Evolutionary conservation across 108 stramenopile genomes (phyloP).

Genomic region (Cyclotella atomus): DNA sequence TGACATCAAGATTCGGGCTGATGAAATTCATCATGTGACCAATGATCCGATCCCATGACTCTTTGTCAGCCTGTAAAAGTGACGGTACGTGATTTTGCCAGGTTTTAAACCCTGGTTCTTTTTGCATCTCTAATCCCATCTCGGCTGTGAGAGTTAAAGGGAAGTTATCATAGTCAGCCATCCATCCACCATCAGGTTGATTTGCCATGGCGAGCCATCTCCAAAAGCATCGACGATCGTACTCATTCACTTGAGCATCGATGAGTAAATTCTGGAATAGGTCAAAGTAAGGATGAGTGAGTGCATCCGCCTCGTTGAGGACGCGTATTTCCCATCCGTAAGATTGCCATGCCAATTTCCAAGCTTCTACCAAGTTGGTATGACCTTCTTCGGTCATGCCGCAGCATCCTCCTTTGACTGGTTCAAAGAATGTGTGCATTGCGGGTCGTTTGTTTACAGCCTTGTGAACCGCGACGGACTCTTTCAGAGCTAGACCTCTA

Average conservation of each 20-base stretch:
- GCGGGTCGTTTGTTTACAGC: not conserved
- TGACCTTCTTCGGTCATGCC: slow-evolving; percentile 19
- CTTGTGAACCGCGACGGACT: not conserved
- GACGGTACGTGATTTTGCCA: slow-evolving; percentile 6
- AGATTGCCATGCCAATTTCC: slow-evolving; percentile 6
- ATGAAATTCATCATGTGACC: slow-evolving; percentile 11
- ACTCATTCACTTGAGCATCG: slow-evolving; percentile 7
- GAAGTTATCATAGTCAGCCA: slow-evolving; percentile 24
- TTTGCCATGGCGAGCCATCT: slow-evolving; percentile 31
- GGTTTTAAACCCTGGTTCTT: slow-evolving; percentile 7
- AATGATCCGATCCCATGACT: slow-evolving; percentile 12
- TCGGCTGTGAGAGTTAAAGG: slow-evolving; percentile 19
- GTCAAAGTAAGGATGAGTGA: slow-evolving; percentile 7
- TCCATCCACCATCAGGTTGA: slow-evolving; percentile 19
- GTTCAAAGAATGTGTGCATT: slow-evolving; percentile 25
- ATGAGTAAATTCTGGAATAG: slow-evolving; percentile 5
- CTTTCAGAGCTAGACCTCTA: not conserved
- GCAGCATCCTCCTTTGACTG: slow-evolving; percentile 23
- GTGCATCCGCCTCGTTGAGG: slow-evolving; percentile 12
- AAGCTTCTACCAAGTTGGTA: slow-evolving; percentile 6
- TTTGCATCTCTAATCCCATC: not conserved
- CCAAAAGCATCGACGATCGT: slow-evolving; percentile 25
- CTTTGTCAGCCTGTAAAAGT: slow-evolving; percentile 9
- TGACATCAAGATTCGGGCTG: not conserved
- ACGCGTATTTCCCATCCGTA: slow-evolving; percentile 18